Conservation (phyloP, 2,329 filamentous ascomycete species). For the Trichoderma sp. region DNA sequence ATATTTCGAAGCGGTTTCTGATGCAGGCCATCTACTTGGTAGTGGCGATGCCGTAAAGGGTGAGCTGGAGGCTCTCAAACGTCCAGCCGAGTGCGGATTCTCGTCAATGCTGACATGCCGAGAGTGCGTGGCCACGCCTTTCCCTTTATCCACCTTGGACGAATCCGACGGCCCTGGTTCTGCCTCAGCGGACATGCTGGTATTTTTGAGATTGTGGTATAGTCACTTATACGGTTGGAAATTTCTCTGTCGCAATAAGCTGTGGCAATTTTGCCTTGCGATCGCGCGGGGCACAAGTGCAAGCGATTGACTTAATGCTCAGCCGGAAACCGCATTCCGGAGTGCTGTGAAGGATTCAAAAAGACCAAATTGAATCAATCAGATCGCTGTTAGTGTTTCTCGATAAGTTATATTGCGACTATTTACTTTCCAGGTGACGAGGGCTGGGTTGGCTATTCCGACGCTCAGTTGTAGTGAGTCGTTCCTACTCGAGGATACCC, state of each 20-base stretch:
- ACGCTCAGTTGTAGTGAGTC: background rate
- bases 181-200: background rate
- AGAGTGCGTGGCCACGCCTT: conserved; percentile 10
- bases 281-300: conserved; percentile 9
- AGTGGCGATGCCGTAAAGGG: conserved; percentile 8
- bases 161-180: background rate
- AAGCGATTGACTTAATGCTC: background rate
- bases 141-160: background rate
- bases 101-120: conserved; percentile 19
- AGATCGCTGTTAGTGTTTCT: background rate
- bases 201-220: background rate
- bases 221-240: conserved; percentile 4
- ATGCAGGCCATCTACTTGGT: background rate
- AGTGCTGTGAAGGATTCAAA: background rate
- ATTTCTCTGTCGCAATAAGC: background rate
- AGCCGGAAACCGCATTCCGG: background rate
- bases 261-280: background rate
- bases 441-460: background rate
- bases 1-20: background rate
- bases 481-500: conserved; percentile 1
- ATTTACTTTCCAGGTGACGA: background rate
- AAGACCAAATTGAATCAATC: background rate
- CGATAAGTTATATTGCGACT: background rate
- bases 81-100: background rate
- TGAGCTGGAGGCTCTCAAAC: conserved; percentile 1